A percentile compares a stretch with the other conserved stretches of the same genome.
These are phyloP conservation scores for Royoungia palumana DNA, from an alignment of 768 basidiomycete genomes.

Conservation along the genomic window DNA sequence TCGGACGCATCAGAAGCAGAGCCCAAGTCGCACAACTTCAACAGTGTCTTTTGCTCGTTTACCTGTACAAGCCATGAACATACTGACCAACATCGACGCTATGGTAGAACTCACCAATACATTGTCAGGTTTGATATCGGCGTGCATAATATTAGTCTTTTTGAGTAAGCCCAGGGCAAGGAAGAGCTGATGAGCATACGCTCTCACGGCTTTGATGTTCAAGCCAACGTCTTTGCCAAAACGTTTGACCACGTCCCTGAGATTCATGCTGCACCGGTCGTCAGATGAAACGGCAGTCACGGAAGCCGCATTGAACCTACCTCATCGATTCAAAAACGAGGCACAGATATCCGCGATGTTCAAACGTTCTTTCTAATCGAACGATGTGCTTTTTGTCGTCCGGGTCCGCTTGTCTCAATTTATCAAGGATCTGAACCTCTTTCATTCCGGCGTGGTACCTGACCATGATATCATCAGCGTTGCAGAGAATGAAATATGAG, in stretches of 20 bases:
- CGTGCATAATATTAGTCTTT: conserved; percentile 94
- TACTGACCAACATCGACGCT: conserved; percentile 12
- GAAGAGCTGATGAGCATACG: conserved; percentile 97
- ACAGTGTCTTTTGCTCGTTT: conserved; percentile 87
- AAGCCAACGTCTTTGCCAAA: conserved; percentile 98
- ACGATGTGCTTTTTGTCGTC: conserved; percentile 97
- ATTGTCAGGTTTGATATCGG: conserved; percentile 98
- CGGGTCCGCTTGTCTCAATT: conserved; percentile 83
- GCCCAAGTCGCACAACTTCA: conserved; percentile 95
- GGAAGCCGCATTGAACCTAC: conserved; percentile 39
- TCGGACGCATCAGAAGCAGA: conserved; percentile 93
- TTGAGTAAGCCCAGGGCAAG: conserved; percentile 78
- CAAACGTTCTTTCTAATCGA: conserved; percentile 90
- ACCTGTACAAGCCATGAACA: conserved; percentile 51
- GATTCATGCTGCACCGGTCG: conserved; percentile 73
- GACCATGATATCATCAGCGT: conserved; percentile 7
- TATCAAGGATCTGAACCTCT: conserved; percentile 85
- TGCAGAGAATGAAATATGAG: background rate
- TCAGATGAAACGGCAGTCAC: conserved; percentile 12
- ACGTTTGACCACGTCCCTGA: conserved; percentile 95
- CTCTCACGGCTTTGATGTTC: conserved; percentile 94
- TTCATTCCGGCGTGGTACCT: conserved; percentile 96
- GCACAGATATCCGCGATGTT: conserved; percentile 95
- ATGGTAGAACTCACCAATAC: conserved; percentile 66
- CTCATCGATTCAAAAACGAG: conserved; percentile 93